phyloP scores from a whole-genome alignment of 208 protist species.

The Hexamita inflata region DNA sequence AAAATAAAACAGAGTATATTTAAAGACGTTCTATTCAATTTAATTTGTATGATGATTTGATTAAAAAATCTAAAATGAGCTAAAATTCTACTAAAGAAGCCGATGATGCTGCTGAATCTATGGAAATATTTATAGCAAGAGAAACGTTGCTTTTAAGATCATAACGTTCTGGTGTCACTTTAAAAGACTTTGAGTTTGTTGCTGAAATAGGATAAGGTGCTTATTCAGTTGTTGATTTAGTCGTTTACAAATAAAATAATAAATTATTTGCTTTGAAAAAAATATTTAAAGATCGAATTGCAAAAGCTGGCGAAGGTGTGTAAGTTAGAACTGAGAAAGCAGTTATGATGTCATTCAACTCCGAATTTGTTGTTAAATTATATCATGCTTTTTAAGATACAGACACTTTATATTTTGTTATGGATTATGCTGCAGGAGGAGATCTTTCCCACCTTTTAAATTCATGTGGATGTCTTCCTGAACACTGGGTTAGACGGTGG shows the following conservation, averaged over 20 bases:
- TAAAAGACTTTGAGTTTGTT: neutral
- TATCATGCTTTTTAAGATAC: neutral
- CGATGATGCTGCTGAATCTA: neutral
- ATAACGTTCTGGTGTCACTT: neutral
- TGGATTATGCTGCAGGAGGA: neutral
- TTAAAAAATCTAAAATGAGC: too few relatives aligned
- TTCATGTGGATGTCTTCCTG: neutral
- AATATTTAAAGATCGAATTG: neutral
- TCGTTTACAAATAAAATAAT: neutral
- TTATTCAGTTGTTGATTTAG: neutral
- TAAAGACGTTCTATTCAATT: too few relatives aligned
- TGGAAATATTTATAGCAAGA: neutral
- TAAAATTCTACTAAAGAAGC: too few relatives aligned
- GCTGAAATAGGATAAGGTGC: neutral
- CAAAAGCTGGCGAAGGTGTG: neutral
- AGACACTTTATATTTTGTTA: neutral
- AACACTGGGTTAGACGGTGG: neutral
- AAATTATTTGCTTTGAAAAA: neutral
- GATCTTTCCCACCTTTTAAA: neutral
- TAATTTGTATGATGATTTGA: too few relatives aligned
- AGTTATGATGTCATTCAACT: neutral
- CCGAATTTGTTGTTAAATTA: neutral
- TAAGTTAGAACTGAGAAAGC: neutral
- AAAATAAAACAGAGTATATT: too few relatives aligned
- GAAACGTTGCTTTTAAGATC: neutral